Evolutionary conservation across 441 rosid genomes (phyloP), one percentile per base, ranked within the genome.

Genomic region (California macrophylla): DNA sequence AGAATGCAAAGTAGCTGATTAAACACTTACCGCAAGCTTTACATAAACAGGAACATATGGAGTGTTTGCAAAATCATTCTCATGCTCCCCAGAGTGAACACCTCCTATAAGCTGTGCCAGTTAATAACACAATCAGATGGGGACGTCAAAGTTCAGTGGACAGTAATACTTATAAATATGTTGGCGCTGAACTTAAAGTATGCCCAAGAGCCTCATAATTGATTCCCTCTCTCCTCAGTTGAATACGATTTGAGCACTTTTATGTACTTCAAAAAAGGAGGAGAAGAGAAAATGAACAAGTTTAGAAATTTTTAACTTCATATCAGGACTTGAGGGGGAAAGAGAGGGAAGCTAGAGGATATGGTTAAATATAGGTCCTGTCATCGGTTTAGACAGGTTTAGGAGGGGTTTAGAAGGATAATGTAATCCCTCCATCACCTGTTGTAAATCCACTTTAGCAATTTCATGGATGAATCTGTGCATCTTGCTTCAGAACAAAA

Each of bases 31-130:
- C 3, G 87, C 72, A 80, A 88, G 89, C 86, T 83, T 78, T 60
- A 87, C 74, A 71, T 81, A 88, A 74, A 86, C 89, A 38, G 91
- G 88, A 58, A 88, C 87, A 78, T 85, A 82, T 72, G 77, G 75
- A 52, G 76, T 74, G 75, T 79, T 83, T 1, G 84, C 78, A 69
- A 78, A 85, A 72, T 81, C 84, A 79, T 74, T 82, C 38, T 67
- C 81, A 15, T 77, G 88, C 69, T 87, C 91, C 52, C 76, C 84
- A 67, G 91, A 74, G 71, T 73, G 89, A 72, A 87, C 91, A 76
- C 89, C 96, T 72, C 84, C 92, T 70, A 91, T 84, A 75, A 93
- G 89, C 98, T 93, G 91, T 85, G 80, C 64, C 40, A 77, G 62
- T 62, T 25, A 70, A 50, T 63, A 12, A 76, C n/a, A 6, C 18